Percentiles rank a stretch among this genome's conserved stretches.
These are phyloP conservation scores for Boletus sensibilis DNA, from an alignment of 768 basidiomycete genomes.

Conservation along the genomic window DNA sequence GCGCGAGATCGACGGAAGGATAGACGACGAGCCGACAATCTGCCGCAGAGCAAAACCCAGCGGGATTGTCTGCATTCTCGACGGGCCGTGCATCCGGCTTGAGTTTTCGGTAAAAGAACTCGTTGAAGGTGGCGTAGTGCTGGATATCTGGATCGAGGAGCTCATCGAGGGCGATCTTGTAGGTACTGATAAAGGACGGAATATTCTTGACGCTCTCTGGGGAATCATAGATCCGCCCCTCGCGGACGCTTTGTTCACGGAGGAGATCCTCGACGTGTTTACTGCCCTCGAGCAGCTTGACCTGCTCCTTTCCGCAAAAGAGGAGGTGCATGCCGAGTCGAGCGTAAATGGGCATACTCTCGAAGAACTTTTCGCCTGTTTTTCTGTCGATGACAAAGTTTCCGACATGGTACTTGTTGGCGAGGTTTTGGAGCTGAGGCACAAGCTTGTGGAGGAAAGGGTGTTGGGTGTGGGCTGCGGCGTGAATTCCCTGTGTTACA, in stretches of 20 bases:
- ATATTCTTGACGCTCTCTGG: constrained; percentile 52
- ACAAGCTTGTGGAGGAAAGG: constrained; percentile 48
- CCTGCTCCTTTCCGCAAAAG: constrained; percentile 56
- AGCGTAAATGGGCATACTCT: constrained; percentile 72
- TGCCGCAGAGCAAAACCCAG: constrained; percentile 60
- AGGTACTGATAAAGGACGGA: constrained; percentile 55
- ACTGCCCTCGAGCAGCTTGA: constrained; percentile 46
- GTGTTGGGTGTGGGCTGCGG: constrained; percentile 31
- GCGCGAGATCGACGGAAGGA: constrained; percentile 53
- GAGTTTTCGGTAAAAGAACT: constrained; percentile 69
- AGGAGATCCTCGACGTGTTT: constrained; percentile 50
- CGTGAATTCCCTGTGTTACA: constrained; percentile 32
- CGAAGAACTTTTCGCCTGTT: constrained; percentile 55
- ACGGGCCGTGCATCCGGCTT: constrained; percentile 60
- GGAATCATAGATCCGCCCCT: constrained; percentile 57
- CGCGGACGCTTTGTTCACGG: constrained; percentile 51
- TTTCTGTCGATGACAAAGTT: constrained; percentile 56
- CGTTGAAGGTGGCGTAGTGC: constrained; percentile 70
- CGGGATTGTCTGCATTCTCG: constrained; percentile 49
- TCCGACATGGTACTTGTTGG: constrained; percentile 52
- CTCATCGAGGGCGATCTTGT: constrained; percentile 54
- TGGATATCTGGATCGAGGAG: constrained; percentile 59
- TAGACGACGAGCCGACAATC: constrained; percentile 77
- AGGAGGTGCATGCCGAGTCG: constrained; percentile 76
- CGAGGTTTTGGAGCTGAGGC: constrained; percentile 56